phyloP scores from a whole-genome alignment of 345 rosid species.

The Limnanthes douglasii region DNA sequence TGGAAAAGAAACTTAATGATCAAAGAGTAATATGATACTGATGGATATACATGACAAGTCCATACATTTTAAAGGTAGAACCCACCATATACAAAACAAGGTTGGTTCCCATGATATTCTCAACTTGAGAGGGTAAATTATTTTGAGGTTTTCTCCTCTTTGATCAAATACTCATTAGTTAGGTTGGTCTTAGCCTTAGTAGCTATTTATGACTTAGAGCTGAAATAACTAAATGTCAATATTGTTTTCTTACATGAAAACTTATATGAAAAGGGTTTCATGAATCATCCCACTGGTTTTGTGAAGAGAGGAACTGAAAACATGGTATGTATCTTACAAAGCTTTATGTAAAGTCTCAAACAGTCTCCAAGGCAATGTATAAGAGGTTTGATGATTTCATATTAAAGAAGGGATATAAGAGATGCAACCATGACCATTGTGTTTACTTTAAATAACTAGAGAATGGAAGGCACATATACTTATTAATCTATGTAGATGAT shows the following conservation, averaged over 20 bases:
- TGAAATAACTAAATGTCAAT: background rate
- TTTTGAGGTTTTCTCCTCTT: background rate
- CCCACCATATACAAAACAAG: background rate
- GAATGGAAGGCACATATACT: background rate
- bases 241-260: background rate
- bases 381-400: background rate
- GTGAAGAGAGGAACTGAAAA: background rate
- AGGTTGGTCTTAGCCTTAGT: too few species aligned
- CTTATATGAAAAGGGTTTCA: background rate
- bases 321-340: background rate
- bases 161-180: too few species aligned
- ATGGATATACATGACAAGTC: background rate
- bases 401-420: background rate
- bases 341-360: background rate
- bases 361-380: background rate
- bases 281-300: background rate
- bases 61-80: background rate
- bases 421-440: background rate
- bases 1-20: background rate
- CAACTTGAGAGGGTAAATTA: background rate
- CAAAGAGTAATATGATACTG: background rate
- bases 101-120: background rate
- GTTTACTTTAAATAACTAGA: background rate
- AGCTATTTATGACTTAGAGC: background rate
- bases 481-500: background rate